Percentiles rank a stretch among this genome's conserved stretches.
Evolutionary conservation across 192 early-diverging fungal species (phyloP).

Genomic region (Radiomyces spectabilis): DNA sequence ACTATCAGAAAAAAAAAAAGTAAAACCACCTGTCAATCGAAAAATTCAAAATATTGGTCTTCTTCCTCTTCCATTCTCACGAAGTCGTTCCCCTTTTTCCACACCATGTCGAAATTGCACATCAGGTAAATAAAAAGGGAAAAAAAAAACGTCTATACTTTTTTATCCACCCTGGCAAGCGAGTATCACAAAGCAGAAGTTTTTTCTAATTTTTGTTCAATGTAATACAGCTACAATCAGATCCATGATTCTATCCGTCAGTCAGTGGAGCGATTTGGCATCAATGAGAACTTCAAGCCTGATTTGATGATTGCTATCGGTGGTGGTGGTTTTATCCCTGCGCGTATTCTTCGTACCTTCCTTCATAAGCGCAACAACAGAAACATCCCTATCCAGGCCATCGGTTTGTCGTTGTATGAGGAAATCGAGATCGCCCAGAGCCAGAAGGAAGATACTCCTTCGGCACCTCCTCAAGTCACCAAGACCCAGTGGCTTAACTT

Average conservation of each 20-base stretch:
- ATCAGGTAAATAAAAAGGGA: constrained; percentile 5
- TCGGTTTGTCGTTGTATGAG: constrained; percentile 71
- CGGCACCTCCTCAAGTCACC: constrained; percentile 50
- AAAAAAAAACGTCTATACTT: background rate
- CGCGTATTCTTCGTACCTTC: constrained; percentile 68
- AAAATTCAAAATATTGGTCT: too few species aligned
- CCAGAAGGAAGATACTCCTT: constrained; percentile 27
- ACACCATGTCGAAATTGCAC: constrained; percentile 9
- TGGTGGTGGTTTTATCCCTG: constrained; percentile 73
- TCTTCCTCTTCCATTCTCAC: too few species aligned
- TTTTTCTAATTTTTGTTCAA: background rate
- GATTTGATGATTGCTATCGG: constrained; percentile 73
- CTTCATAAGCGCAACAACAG: constrained; percentile 56
- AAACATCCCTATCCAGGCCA: constrained; percentile 75
- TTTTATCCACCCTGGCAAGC: too few species aligned
- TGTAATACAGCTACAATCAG: constrained; percentile 42
- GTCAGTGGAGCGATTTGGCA: constrained; percentile 45
- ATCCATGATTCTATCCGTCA: constrained; percentile 51
- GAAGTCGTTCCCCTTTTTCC: too few species aligned
- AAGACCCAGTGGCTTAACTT: constrained; percentile 82
- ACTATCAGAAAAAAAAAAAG: too few species aligned
- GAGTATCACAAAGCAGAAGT: background rate
- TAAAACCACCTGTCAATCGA: too few species aligned
- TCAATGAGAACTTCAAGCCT: constrained; percentile 59
- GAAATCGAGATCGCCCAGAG: constrained; percentile 44